A percentile compares a stretch with the other conserved stretches of the same genome.
phyloP scores from a whole-genome alignment of 2,329 filamentous ascomycete genomes.

The Calonectria honghensis region DNA sequence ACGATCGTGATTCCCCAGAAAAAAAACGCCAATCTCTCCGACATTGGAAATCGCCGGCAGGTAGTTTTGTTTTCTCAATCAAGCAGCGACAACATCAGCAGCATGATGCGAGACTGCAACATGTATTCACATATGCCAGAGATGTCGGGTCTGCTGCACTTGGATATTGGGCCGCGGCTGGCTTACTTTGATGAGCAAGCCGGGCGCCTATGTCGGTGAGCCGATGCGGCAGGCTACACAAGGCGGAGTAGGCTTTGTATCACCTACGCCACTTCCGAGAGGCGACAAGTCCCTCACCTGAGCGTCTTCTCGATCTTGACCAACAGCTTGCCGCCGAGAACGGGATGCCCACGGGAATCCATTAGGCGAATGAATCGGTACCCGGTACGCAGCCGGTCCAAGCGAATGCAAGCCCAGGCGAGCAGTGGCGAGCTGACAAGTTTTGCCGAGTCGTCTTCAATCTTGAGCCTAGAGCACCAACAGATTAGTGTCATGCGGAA shows the following conservation, averaged over 20 bases:
- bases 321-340: slow-evolving; percentile 69
- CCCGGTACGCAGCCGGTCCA: slow-evolving; percentile 73
- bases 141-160: background rate
- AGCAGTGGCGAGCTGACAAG: slow-evolving; percentile 63
- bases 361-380: slow-evolving; percentile 73
- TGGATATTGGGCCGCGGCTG: slow-evolving; percentile 3
- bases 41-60: slow-evolving; percentile 4
- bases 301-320: slow-evolving; percentile 71
- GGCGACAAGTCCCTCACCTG: slow-evolving; percentile 51
- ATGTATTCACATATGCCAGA: background rate
- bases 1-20: background rate
- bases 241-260: background rate
- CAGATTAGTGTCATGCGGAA: slow-evolving; percentile 47
- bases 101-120: slow-evolving; percentile 10
- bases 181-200: background rate
- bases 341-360: slow-evolving; percentile 66
- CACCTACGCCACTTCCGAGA: background rate
- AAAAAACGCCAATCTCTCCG: slow-evolving; percentile 26
- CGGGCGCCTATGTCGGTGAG: slow-evolving; percentile 27
- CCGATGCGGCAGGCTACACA: slow-evolving; percentile 6
- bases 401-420: slow-evolving; percentile 76
- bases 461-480: slow-evolving; percentile 67
- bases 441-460: slow-evolving; percentile 69
- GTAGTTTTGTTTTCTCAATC: slow-evolving; percentile 5
- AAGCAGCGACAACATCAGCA: background rate